Evolutionary conservation across 345 rosid species (phyloP), one percentile per base, ranked within the genome.

Genomic region (Murraya paniculata): DNA sequence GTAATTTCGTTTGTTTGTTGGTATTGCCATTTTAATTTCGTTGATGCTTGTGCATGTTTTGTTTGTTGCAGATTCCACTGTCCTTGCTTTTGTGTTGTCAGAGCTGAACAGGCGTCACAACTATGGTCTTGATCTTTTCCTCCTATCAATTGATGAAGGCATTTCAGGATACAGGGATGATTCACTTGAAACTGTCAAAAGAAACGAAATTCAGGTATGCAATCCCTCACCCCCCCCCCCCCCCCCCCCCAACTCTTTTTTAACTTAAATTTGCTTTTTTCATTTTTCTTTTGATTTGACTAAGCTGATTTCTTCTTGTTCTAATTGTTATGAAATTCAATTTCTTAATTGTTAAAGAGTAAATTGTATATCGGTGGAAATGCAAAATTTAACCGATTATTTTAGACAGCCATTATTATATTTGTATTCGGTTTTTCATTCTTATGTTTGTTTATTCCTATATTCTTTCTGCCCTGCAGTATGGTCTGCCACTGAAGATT

Each of bases 141-240:
- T 95, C n/a, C 82, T 95, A 75, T 95, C 97, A 0, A 85, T 93
- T 71, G 98, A 95, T 74, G 99, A 95, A 85, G 97, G 97, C 41
- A 95, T 93, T 61, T 92, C 97, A 0, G 99, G 99, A 57, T 95
- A 95, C 67, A 86, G 97, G 66, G 98, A 95, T 65, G 97, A 95
- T 79, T 95, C 99, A 4, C 97, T 95, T 55, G 93, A 93, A 84
- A 93, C 97, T 9, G 99, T 95, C 74, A 93, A 93, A 85, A 83
- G 99, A 76, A 95, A 95, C 66, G 98, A 94, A 89, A 57, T 89
- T 71, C 97, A 93, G 92, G 98, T 88, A 27, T 73, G 74, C 24
- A 28, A 68, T 73, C 31, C 50, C 50, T 3, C 50, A 4, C 13
- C 11, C 13, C 3, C 1, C 0, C 13, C 11, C 0, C 11, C 50